Conservation (phyloP, 164 flowering plant genomes). For the Vitis rotundifolia region DNA sequence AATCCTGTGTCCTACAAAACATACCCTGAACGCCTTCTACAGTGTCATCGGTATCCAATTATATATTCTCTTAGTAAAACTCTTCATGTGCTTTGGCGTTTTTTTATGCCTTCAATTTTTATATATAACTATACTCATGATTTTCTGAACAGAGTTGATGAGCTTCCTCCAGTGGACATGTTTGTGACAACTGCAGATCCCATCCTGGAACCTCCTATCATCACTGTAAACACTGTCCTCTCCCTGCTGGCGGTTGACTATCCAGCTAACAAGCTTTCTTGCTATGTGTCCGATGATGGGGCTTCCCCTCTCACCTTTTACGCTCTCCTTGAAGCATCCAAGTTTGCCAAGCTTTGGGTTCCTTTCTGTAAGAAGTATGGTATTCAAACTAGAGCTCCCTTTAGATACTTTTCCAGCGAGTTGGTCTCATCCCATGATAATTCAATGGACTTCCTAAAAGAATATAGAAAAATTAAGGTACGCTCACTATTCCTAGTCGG, state of each 20-base stretch:
- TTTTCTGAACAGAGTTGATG: constrained; percentile 16
- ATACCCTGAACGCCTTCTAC: constrained; percentile 38
- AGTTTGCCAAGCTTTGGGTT: constrained; percentile 61
- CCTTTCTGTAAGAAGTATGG: constrained; percentile 66
- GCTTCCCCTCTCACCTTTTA: constrained; percentile 58
- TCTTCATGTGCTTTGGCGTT: too few species aligned
- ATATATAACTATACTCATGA: not conserved
- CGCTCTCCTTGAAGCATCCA: constrained; percentile 47
- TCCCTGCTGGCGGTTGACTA: constrained; percentile 67
- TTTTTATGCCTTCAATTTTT: not conserved
- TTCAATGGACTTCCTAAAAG: constrained; percentile 35
- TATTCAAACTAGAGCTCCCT: constrained; percentile 56
- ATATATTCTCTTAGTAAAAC: too few species aligned
- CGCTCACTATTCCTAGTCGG: not conserved
- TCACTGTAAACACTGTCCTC: constrained; percentile 62
- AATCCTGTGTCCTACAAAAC: constrained; percentile 32
- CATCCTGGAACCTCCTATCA: constrained; percentile 55
- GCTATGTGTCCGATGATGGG: constrained; percentile 72
- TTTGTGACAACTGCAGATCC: constrained; percentile 78
- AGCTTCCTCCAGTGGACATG: constrained; percentile 63
- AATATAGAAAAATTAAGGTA: constrained; percentile 54
- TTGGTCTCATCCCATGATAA: not conserved
- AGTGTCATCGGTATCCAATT: constrained; percentile 23
- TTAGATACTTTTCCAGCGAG: constrained; percentile 36
- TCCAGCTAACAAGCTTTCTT: constrained; percentile 63